Evolutionary conservation across 345 rosid species (phyloP).

Genomic region (Salix exigua): DNA sequence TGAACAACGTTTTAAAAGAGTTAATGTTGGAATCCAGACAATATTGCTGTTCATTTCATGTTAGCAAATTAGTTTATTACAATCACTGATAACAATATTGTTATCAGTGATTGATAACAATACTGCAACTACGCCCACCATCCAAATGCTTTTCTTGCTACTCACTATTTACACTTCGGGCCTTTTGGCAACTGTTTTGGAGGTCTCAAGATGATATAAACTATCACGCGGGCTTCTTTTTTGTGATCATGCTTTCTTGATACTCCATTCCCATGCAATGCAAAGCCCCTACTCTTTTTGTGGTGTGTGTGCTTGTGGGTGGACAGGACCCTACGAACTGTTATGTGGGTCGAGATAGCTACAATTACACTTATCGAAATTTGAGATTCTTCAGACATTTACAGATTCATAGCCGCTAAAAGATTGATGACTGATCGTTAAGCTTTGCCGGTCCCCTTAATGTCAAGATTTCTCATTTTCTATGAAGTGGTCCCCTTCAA

Average conservation of each 20-base stretch:
- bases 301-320: neutral
- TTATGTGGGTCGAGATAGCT: neutral
- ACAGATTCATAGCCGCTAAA: neutral
- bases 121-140: neutral
- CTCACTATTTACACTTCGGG: no score
- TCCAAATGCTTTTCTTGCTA: neutral
- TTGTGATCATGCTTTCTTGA: neutral
- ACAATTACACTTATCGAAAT: neutral
- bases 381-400: neutral
- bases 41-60: neutral
- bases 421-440: neutral
- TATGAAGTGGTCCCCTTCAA: constrained; percentile 7
- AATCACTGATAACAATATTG: no score
- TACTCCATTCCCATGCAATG: neutral
- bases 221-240: neutral
- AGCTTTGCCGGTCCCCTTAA: neutral
- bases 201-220: neutral
- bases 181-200: neutral
- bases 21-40: neutral
- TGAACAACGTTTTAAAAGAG: neutral
- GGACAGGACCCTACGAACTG: no score
- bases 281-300: neutral
- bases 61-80: no score
- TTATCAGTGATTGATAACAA: neutral
- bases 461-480: neutral